phyloP scores from a whole-genome alignment of 306 rosid species.

The Fragaria nilgerrensis region DNA sequence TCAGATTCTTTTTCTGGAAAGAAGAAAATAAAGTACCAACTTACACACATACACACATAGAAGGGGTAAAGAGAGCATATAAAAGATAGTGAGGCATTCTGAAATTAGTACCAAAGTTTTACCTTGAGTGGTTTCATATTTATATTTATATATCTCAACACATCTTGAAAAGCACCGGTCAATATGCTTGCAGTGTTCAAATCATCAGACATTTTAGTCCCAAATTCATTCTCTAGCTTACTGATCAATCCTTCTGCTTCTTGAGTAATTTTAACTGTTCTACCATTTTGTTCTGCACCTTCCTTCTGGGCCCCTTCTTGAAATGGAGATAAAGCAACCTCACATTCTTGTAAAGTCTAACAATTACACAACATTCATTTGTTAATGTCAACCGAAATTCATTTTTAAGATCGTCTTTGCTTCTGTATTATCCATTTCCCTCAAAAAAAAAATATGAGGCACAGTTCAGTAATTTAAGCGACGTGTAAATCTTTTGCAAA shows the following conservation, averaged over 20 bases:
- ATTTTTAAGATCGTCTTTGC: neutral
- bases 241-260: slow-evolving; percentile 63
- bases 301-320: slow-evolving; percentile 43
- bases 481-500: neutral
- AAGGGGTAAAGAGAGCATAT: neutral
- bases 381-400: neutral
- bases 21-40: slow-evolving; percentile 15
- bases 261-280: slow-evolving; percentile 38
- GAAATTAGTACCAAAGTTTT: slow-evolving; percentile 17
- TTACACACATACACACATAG: neutral
- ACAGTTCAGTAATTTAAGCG: neutral
- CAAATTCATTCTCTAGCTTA: slow-evolving; percentile 62
- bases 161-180: slow-evolving; percentile 85
- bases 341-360: slow-evolving; percentile 84
- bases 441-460: neutral
- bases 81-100: neutral
- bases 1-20: slow-evolving; percentile 69
- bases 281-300: slow-evolving; percentile 43
- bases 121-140: slow-evolving; percentile 74
- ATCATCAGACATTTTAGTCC: slow-evolving; percentile 85
- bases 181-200: slow-evolving; percentile 82
- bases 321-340: slow-evolving; percentile 56
- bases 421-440: neutral
- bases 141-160: slow-evolving; percentile 67
- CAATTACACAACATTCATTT: slow-evolving; percentile 18